A percentile compares a stretch with the other conserved stretches of the same genome.
Evolutionary conservation across 2,329 filamentous ascomycete species (phyloP).

Genomic region (Xylariaceae sp.): DNA sequence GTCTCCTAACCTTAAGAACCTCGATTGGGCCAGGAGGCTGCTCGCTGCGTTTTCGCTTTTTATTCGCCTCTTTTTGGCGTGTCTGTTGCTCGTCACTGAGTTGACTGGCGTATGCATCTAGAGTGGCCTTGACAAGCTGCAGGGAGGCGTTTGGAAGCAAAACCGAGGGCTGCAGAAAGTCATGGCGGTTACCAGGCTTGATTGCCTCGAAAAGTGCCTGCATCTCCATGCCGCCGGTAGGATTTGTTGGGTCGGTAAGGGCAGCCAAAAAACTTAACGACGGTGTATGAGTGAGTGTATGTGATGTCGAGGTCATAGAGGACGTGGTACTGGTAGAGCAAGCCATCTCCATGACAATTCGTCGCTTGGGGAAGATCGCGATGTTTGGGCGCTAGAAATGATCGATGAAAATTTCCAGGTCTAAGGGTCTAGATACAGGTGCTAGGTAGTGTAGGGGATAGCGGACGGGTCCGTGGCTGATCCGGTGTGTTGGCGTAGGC

Average conservation of each 20-base stretch:
- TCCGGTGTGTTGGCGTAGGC: too few relatives aligned
- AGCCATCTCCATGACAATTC: slow-evolving; percentile 30
- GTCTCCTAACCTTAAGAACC: slow-evolving; percentile 70
- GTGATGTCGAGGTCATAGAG: slow-evolving; percentile 60
- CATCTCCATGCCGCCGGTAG: slow-evolving; percentile 38
- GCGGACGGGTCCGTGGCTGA: too few relatives aligned
- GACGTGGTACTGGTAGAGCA: slow-evolving; percentile 49
- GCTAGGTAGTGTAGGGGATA: too few relatives aligned
- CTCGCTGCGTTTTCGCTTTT: slow-evolving; percentile 68
- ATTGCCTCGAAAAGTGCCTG: slow-evolving; percentile 55
- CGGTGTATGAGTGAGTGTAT: slow-evolving; percentile 55
- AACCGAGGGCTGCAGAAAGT: slow-evolving; percentile 70
- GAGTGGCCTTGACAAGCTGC: slow-evolving; percentile 70
- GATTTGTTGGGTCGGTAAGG: slow-evolving; percentile 32
- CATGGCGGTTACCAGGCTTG: slow-evolving; percentile 58
- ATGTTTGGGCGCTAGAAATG: slow-evolving; percentile 6
- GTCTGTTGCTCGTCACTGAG: slow-evolving; percentile 69
- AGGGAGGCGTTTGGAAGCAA: slow-evolving; percentile 66
- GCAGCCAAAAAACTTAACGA: slow-evolving; percentile 40
- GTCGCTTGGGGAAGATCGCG: slow-evolving; percentile 1
- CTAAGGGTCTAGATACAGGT: slow-evolving; percentile 23
- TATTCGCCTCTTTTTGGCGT: slow-evolving; percentile 62
- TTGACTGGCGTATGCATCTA: slow-evolving; percentile 72
- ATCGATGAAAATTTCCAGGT: slow-evolving; percentile 22
- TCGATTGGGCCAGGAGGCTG: slow-evolving; percentile 42